phyloP scores from a whole-genome alignment of 2,329 filamentous ascomycete genomes.

The Fusarium euwallaceae region DNA sequence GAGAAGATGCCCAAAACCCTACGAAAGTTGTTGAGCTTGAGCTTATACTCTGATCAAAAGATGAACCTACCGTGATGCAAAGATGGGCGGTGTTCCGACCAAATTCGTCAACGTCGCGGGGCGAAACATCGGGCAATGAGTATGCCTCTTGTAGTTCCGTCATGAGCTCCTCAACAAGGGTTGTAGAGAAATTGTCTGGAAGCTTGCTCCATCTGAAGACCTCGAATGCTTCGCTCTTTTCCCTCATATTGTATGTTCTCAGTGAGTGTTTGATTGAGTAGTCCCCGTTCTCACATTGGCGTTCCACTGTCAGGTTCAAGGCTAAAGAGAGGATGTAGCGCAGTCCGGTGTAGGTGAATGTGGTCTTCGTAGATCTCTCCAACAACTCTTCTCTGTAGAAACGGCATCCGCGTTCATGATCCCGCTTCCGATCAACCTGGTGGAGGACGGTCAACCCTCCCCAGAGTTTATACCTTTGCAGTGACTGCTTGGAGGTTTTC shows the following conservation, averaged over 20 bases:
- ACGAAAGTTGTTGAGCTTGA: neutral
- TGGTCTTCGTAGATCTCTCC: neutral
- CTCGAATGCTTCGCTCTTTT: neutral
- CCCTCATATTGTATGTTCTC: neutral
- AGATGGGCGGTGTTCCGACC: neutral
- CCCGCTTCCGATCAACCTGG: neutral
- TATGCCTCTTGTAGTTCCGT: no score
- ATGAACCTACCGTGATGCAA: neutral
- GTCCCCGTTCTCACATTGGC: neutral
- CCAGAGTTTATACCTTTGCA: neutral
- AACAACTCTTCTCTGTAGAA: neutral
- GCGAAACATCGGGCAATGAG: neutral
- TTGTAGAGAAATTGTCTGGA: no score
- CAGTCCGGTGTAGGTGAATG: neutral
- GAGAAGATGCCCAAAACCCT: neutral
- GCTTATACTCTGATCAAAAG: neutral
- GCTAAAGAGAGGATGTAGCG: accelerated
- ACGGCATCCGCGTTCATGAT: neutral
- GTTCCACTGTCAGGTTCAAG: neutral
- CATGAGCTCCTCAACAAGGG: no score
- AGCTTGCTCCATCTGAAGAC: neutral
- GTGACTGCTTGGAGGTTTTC: neutral
- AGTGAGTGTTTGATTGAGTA: neutral
- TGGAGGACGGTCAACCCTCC: neutral
- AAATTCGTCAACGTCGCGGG: neutral